phyloP scores from a whole-genome alignment of 495 filamentous ascomycete species.

The Cetradonia linearis region DNA sequence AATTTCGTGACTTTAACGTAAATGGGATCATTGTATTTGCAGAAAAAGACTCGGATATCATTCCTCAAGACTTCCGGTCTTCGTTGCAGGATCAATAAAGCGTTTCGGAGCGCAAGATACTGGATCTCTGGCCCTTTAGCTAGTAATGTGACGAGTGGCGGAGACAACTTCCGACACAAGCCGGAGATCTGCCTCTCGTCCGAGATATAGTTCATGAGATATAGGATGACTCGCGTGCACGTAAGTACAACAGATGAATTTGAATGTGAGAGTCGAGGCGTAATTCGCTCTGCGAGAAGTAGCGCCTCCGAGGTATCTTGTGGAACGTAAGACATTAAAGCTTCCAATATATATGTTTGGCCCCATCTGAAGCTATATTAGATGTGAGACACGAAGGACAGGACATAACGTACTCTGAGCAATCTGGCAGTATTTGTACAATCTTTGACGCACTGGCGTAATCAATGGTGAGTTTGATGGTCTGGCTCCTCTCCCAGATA shows the following conservation, averaged over 20 bases:
- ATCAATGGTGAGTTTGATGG: slow-evolving; percentile 96
- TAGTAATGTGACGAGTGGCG: slow-evolving; percentile 86
- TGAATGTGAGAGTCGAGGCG: slow-evolving; percentile 85
- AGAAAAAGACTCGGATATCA: slow-evolving; percentile 98
- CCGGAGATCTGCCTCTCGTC: slow-evolving; percentile 84
- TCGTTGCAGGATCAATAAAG: slow-evolving; percentile 84
- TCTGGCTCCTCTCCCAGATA: slow-evolving; percentile 96
- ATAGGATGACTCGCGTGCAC: slow-evolving; percentile 89
- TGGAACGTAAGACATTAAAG: slow-evolving; percentile 95
- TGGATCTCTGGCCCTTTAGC: slow-evolving; percentile 97
- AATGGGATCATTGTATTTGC: slow-evolving; percentile 99
- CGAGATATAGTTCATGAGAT: slow-evolving; percentile 97
- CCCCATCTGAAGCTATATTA: slow-evolving; percentile 67
- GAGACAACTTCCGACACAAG: slow-evolving; percentile 86
- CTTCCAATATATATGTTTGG: slow-evolving; percentile 96
- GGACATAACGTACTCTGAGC: slow-evolving; percentile 68
- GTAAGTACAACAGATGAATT: slow-evolving; percentile 96
- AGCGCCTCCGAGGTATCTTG: slow-evolving; percentile 81
- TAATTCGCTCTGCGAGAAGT: slow-evolving; percentile 84
- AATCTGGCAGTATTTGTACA: slow-evolving; percentile 90
- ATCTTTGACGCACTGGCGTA: slow-evolving; percentile 95
- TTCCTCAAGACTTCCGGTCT: slow-evolving; percentile 89
- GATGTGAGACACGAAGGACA: slow-evolving; percentile 2
- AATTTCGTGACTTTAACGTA: slow-evolving; percentile 99
- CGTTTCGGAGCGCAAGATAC: slow-evolving; percentile 90